Evolutionary conservation across 1,284 basidiomycete genomes (phyloP).

Genomic region (Pholiota adiposa): DNA sequence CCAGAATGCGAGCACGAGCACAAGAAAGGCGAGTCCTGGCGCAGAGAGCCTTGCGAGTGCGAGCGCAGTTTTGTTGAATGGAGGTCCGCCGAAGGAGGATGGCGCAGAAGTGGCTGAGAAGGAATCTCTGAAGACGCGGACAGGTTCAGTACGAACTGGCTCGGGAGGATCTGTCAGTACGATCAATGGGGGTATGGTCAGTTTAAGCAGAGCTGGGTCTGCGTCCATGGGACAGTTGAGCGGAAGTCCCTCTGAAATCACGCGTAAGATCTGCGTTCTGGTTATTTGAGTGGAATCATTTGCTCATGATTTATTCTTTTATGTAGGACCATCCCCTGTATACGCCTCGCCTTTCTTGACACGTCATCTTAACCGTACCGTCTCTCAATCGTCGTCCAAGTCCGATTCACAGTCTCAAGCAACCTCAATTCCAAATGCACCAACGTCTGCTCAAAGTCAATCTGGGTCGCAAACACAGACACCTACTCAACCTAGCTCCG

Average conservation of each 20-base stretch:
- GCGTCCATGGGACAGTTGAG: conserved; percentile 24
- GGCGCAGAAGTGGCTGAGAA: conserved; percentile 17
- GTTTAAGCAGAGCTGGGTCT: conserved; percentile 23
- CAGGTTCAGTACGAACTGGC: conserved; percentile 14
- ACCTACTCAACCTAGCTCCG: not conserved
- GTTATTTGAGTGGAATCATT: not conserved
- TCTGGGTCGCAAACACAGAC: conserved; percentile 12
- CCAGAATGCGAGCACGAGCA: conserved; percentile 10
- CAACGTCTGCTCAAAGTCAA: not conserved
- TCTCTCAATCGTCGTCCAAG: conserved; percentile 56
- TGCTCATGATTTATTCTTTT: not conserved
- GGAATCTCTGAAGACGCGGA: conserved; percentile 19
- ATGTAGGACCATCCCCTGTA: conserved; percentile 43
- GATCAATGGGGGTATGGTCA: conserved; percentile 14
- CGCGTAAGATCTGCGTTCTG: conserved; percentile 35
- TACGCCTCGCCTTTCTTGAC: conserved; percentile 53
- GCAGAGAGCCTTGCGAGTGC: conserved; percentile 16
- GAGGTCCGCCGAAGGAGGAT: conserved; percentile 6
- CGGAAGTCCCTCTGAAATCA: conserved; percentile 39
- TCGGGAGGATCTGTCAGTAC: conserved; percentile 20
- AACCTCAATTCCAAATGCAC: conserved; percentile 31
- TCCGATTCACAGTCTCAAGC: conserved; percentile 40
- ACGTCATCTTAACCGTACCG: conserved; percentile 57
- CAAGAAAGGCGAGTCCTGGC: conserved; percentile 15
- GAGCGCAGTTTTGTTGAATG: not conserved